These are phyloP conservation scores for Verbena officinalis DNA, from an alignment of 257 asterid species.

Conservation along the genomic window DNA sequence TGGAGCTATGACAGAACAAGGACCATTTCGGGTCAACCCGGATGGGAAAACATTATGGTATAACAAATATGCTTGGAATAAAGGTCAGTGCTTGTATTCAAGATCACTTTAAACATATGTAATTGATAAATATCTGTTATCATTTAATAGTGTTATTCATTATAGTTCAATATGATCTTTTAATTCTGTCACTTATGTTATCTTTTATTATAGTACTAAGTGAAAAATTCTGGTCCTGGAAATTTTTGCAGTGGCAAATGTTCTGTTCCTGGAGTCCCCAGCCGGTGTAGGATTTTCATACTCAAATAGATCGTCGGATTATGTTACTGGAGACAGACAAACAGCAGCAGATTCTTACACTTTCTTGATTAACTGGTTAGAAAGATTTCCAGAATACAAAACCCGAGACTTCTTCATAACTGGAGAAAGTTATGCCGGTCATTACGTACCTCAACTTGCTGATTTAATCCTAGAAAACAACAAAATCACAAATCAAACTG, in stretches of 20 bases:
- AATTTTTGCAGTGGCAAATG: slow-evolving; percentile 62
- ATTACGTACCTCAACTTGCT: slow-evolving; percentile 77
- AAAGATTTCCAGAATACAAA: slow-evolving; percentile 71
- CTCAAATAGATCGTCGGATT: slow-evolving; percentile 63
- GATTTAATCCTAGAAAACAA: slow-evolving; percentile 50
- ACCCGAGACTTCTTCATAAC: slow-evolving; percentile 54
- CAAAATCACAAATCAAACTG: slow-evolving; percentile 50
- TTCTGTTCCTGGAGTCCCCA: slow-evolving; percentile 71
- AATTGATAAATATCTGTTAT: no score
- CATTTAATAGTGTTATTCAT: no score
- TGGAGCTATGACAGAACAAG: slow-evolving; percentile 70
- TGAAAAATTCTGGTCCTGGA: not conserved
- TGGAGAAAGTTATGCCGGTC: slow-evolving; percentile 80
- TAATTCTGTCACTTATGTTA: not conserved
- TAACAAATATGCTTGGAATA: slow-evolving; percentile 65
- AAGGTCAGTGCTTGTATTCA: slow-evolving; percentile 33
- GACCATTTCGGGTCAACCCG: slow-evolving; percentile 65
- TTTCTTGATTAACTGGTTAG: slow-evolving; percentile 67
- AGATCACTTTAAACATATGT: no score
- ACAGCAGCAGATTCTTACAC: slow-evolving; percentile 62
- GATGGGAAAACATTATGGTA: slow-evolving; percentile 61
- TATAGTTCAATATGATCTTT: not conserved
- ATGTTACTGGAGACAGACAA: slow-evolving; percentile 47
- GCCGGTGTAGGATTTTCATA: slow-evolving; percentile 85
- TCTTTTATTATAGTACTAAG: not conserved